Conservation (phyloP, 768 basidiomycete genomes). For the Solioccasus polychromus region DNA sequence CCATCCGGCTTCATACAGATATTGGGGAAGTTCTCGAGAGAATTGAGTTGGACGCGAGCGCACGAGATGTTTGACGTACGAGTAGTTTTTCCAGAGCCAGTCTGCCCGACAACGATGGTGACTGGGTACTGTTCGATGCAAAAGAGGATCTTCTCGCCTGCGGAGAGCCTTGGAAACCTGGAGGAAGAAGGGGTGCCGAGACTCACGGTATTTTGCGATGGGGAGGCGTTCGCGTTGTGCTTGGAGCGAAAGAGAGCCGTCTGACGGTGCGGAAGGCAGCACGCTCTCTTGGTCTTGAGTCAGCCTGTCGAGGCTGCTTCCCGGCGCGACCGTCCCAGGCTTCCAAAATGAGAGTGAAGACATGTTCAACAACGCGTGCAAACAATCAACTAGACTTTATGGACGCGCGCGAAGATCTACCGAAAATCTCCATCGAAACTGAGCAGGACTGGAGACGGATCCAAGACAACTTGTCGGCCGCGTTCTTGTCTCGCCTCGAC, state of each 20-base stretch:
- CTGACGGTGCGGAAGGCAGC: constrained; percentile 59
- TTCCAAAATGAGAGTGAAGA: constrained; percentile 79
- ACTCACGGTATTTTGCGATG: constrained; percentile 81
- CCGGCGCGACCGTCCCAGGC: constrained; percentile 80
- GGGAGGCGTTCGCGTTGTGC: constrained; percentile 81
- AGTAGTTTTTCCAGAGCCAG: constrained; percentile 97
- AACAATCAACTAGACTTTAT: too few species aligned
- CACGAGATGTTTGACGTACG: constrained; percentile 50
- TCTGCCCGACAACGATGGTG: constrained; percentile 88
- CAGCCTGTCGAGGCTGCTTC: constrained; percentile 83
- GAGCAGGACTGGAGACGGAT: constrained; percentile 67
- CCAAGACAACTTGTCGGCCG: constrained; percentile 47
- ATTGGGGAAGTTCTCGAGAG: constrained; percentile 86
- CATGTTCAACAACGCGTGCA: too few species aligned
- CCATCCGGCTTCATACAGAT: constrained; percentile 93
- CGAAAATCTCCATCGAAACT: constrained; percentile 61
- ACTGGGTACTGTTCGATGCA: constrained; percentile 82
- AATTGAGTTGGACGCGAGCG: constrained; percentile 1
- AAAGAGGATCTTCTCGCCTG: constrained; percentile 79
- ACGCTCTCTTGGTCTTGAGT: constrained; percentile 73
- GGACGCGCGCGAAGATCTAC: constrained; percentile 42
- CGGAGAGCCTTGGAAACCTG: neutral
- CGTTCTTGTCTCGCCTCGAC: constrained; percentile 46
- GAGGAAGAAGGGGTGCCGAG: constrained; percentile 20
- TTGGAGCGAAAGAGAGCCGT: constrained; percentile 59